phyloP scores from a whole-genome alignment of 371 early-diverging fungal species.

The Capniomyces stellatus region DNA sequence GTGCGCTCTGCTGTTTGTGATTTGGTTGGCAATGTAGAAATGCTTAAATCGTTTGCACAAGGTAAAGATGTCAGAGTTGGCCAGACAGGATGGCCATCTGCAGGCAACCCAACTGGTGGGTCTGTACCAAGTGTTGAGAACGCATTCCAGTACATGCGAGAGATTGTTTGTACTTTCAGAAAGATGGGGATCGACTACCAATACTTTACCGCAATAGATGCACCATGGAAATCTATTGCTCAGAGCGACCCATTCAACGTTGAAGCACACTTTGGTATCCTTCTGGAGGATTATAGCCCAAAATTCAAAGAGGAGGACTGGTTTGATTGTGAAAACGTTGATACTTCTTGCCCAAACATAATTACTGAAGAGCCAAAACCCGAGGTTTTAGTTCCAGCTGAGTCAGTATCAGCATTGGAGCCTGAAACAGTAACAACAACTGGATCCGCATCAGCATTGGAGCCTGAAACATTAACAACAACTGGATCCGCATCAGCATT shows the following conservation, averaged over 20 bases:
- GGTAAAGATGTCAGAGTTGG: constrained; percentile 31
- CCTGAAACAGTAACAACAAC: too few relatives aligned
- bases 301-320: background rate
- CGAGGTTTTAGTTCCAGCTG: too few relatives aligned
- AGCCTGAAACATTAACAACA: too few relatives aligned
- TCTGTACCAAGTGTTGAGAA: constrained; percentile 30
- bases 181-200: constrained; percentile 29
- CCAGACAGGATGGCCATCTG: constrained; percentile 48
- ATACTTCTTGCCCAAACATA: background rate
- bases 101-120: constrained; percentile 27
- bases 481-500: too few relatives aligned
- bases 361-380: too few relatives aligned
- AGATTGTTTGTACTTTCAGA: constrained; percentile 24
- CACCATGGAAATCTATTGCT: constrained; percentile 31
- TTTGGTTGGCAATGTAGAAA: constrained; percentile 26
- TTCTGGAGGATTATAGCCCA: constrained; percentile 2
- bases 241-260: constrained; percentile 35
- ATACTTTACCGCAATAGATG: constrained; percentile 40
- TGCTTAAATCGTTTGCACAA: constrained; percentile 24
- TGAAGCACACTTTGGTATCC: constrained; percentile 39
- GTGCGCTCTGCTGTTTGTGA: constrained; percentile 28
- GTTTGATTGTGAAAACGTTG: constrained; percentile 1
- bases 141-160: constrained; percentile 22
- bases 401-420: too few relatives aligned
- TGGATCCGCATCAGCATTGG: too few relatives aligned